Conservation (phyloP, 2,329 filamentous ascomycete species). For the Penicillium sp. region DNA sequence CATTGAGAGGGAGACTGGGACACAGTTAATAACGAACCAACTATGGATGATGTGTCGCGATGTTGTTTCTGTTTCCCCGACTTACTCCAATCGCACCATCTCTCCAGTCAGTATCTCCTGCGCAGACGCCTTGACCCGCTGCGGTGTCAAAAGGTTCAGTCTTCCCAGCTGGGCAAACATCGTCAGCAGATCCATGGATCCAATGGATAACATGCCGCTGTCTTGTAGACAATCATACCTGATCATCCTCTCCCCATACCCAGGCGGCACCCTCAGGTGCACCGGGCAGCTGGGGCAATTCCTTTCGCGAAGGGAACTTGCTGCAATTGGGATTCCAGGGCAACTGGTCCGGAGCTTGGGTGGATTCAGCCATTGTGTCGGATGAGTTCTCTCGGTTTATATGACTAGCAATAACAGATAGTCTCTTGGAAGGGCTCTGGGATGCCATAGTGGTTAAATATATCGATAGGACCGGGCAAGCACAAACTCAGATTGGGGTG, state of each 20-base stretch:
- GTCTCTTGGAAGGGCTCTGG: not conserved
- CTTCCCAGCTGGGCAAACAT: conserved; percentile 36
- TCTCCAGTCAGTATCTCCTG: conserved; percentile 59
- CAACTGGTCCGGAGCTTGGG: conserved; percentile 36
- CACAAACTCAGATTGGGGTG: not conserved
- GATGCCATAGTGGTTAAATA: conserved; percentile 7
- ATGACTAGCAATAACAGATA: conserved; percentile 12
- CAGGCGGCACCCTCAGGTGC: conserved; percentile 60
- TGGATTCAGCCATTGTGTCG: conserved; percentile 8
- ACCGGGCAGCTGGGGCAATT: conserved; percentile 54
- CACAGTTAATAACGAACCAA: not conserved
- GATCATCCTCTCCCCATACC: conserved; percentile 62
- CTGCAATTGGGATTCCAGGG: conserved; percentile 58
- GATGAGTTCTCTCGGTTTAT: not conserved
- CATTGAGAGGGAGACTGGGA: conserved; percentile 52
- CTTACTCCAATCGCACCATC: conserved; percentile 56
- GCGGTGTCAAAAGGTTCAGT: conserved; percentile 59
- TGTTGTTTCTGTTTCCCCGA: not conserved
- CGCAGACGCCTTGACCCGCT: conserved; percentile 55
- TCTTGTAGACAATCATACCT: conserved; percentile 33
- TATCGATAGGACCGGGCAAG: not conserved
- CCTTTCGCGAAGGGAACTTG: conserved; percentile 55
- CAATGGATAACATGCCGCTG: not conserved
- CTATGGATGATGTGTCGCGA: not conserved
- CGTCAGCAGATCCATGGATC: not conserved